These are phyloP conservation scores for Petunia hybrid DNA, from an alignment of 305 asterid genomes.

Conservation along the genomic window DNA sequence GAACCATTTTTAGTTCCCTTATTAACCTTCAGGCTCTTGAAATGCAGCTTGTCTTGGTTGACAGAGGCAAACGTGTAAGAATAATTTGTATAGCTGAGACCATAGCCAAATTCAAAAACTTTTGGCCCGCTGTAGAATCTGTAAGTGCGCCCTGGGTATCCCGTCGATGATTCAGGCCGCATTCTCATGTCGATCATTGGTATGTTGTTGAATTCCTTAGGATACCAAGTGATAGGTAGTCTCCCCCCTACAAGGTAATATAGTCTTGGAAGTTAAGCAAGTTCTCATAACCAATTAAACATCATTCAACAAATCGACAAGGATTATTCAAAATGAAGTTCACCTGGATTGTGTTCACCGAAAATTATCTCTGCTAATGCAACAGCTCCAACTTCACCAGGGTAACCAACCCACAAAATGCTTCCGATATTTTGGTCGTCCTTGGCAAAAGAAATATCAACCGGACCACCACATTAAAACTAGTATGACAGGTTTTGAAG, in stretches of 20 bases:
- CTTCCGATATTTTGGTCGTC: constrained; percentile 54
- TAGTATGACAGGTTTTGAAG: constrained; percentile 57
- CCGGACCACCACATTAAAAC: constrained; percentile 36
- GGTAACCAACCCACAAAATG: constrained; percentile 81
- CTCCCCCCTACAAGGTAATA: constrained; percentile 61
- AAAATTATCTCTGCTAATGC: constrained; percentile 35
- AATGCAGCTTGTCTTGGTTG: constrained; percentile 40
- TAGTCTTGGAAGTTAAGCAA: constrained; percentile 3
- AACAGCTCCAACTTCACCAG: constrained; percentile 77
- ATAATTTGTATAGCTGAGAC: constrained; percentile 71
- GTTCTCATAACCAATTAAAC: not conserved
- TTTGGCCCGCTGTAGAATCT: constrained; percentile 68
- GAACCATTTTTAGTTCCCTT: constrained; percentile 27
- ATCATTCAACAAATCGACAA: too few relatives aligned
- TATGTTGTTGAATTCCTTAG: constrained; percentile 58
- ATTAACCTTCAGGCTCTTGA: constrained; percentile 28
- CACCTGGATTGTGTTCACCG: constrained; percentile 76
- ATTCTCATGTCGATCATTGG: constrained; percentile 80
- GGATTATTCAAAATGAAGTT: not conserved
- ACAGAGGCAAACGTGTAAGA: constrained; percentile 50
- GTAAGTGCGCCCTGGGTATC: constrained; percentile 84
- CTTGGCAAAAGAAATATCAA: constrained; percentile 70
- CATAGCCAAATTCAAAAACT: constrained; percentile 70
- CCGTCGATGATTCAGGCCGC: constrained; percentile 64
- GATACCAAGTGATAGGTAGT: constrained; percentile 86